These are phyloP conservation scores for Colletotrichum graminicola DNA, from an alignment of 2,329 filamentous ascomycete species.

Conservation along the genomic window DNA sequence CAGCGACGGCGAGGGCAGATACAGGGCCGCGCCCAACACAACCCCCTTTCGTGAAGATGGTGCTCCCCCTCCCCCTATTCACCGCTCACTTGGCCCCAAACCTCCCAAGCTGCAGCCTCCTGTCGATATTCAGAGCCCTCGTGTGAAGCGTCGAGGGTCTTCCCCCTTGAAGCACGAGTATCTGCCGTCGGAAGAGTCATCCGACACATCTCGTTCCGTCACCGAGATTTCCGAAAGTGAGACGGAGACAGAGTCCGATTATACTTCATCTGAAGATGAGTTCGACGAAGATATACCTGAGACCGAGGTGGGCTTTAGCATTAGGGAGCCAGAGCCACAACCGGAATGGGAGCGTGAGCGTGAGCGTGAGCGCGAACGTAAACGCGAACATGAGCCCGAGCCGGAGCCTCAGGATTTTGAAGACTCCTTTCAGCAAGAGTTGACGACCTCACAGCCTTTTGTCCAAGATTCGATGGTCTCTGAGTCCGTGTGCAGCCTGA, in stretches of 20 bases:
- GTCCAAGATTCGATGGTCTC: constrained; percentile 56
- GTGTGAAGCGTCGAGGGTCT: constrained; percentile 79
- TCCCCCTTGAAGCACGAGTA: constrained; percentile 98
- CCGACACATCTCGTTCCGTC: constrained; percentile 71
- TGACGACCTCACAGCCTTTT: constrained; percentile 53
- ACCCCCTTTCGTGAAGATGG: constrained; percentile 63
- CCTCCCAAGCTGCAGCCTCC: constrained; percentile 57
- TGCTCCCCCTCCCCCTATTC: constrained; percentile 67
- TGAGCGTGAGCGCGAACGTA: constrained; percentile 42
- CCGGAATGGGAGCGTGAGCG: constrained; percentile 44
- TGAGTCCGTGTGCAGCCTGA: constrained; percentile 71
- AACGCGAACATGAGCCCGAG: constrained; percentile 44
- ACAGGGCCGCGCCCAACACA: constrained; percentile 51
- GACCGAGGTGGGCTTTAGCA: constrained; percentile 70
- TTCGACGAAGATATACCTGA: constrained; percentile 72
- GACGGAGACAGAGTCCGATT: constrained; percentile 59
- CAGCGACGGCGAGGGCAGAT: constrained; percentile 52
- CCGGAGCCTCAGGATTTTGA: constrained; percentile 13
- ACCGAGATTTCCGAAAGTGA: constrained; percentile 52
- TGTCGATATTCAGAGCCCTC: constrained; percentile 59
- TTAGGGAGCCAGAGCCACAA: constrained; percentile 55
- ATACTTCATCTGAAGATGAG: constrained; percentile 64
- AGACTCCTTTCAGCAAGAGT: constrained; percentile 45
- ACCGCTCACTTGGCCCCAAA: constrained; percentile 60
- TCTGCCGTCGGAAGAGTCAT: constrained; percentile 80